phyloP scores from a whole-genome alignment of 306 rosid genomes.

The Hylodesmum podocarpum region DNA sequence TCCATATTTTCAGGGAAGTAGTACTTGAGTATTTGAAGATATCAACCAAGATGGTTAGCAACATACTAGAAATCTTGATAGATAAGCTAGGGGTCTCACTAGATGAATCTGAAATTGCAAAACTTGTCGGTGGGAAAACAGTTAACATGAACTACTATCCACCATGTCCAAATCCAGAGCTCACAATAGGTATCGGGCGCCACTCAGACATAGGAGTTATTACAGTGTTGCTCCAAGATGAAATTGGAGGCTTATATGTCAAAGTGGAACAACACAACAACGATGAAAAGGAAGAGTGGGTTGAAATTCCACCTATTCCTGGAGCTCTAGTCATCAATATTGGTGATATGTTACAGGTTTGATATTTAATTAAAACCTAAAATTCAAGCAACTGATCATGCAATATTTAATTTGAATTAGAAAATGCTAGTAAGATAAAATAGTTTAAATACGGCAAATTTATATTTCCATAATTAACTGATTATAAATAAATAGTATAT shows the following conservation, averaged over 20 bases:
- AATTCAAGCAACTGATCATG: too few species aligned
- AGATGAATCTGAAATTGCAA: slow-evolving; percentile 46
- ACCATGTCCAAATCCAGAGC: slow-evolving; percentile 67
- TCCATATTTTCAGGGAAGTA: slow-evolving; percentile 33
- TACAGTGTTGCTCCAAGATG: slow-evolving; percentile 59
- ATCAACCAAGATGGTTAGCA: slow-evolving; percentile 40
- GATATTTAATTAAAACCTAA: neutral
- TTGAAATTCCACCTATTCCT: slow-evolving; percentile 54
- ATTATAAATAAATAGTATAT: too few species aligned
- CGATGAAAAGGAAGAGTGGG: slow-evolving; percentile 45
- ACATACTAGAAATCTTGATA: slow-evolving; percentile 37
- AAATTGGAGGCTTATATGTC: slow-evolving; percentile 62
- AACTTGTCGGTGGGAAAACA: slow-evolving; percentile 31
- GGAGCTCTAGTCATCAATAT: slow-evolving; percentile 62
- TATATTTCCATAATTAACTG: too few species aligned
- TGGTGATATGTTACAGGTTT: slow-evolving; percentile 46
- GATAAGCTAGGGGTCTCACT: slow-evolving; percentile 40
- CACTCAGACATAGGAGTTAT: slow-evolving; percentile 64
- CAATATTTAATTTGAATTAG: too few species aligned
- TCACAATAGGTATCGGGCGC: slow-evolving; percentile 64
- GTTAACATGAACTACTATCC: slow-evolving; percentile 72
- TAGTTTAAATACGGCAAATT: too few species aligned
- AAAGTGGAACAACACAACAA: slow-evolving; percentile 41
- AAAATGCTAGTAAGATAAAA: too few species aligned
- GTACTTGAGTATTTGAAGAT: slow-evolving; percentile 57